A percentile compares a stretch with the other conserved stretches of the same genome.
Conservation (phyloP, 2,329 filamentous ascomycete genomes). For the Cercospora sp. region DNA sequence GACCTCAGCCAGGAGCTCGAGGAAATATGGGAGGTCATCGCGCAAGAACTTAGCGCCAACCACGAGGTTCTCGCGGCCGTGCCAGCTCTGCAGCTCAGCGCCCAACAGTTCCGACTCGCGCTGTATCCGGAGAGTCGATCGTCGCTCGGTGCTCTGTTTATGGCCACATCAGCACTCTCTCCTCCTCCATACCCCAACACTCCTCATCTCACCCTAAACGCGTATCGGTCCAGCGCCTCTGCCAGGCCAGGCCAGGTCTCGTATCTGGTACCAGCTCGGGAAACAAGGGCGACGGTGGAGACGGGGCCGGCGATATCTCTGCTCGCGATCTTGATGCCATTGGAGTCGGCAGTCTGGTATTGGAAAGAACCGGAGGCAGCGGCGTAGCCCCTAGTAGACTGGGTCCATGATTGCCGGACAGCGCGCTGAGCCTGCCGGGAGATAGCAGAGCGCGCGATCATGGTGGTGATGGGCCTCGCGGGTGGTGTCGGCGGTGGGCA, state of each 20-base stretch:
- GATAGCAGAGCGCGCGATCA: conserved; percentile 68
- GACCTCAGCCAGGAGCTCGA: conserved; percentile 92
- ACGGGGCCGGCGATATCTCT: conserved; percentile 86
- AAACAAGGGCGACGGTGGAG: conserved; percentile 85
- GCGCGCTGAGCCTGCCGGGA: conserved; percentile 65
- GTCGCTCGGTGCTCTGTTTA: conserved; percentile 74
- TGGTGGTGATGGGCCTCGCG: conserved; percentile 42
- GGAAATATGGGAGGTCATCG: conserved; percentile 95
- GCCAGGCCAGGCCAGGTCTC: conserved; percentile 87
- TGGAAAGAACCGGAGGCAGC: conserved; percentile 73
- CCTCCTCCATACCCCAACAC: conserved; percentile 3
- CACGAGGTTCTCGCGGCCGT: conserved; percentile 90
- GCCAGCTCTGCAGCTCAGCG: conserved; percentile 81
- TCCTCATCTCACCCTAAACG: conserved; percentile 76
- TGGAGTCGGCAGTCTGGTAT: conserved; percentile 83
- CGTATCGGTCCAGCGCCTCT: conserved; percentile 88
- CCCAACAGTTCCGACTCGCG: conserved; percentile 95
- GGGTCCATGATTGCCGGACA: conserved; percentile 61
- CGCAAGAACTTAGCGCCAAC: conserved; percentile 93
- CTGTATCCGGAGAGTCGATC: conserved; percentile 87
- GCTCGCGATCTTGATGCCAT: conserved; percentile 88
- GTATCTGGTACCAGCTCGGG: conserved; percentile 92
- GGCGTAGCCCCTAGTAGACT: conserved; percentile 61
- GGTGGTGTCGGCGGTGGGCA: conserved; percentile 23
- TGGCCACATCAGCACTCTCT: conserved; percentile 24